phyloP scores from a whole-genome alignment of 352 stramenopile genomes.

The Phytophthora palmivora region DNA sequence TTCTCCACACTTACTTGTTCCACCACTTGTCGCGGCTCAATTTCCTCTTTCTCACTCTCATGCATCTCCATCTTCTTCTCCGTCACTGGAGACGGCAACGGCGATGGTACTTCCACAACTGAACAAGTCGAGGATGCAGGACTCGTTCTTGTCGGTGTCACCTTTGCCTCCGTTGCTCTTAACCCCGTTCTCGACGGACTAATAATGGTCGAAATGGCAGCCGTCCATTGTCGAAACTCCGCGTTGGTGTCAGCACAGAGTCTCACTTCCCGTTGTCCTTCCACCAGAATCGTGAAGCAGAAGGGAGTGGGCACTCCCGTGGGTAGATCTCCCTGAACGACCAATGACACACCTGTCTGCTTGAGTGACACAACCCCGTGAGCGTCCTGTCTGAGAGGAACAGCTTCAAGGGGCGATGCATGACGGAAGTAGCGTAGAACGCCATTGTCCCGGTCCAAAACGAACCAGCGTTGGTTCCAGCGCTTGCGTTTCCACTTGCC shows the following conservation, averaged over 20 bases:
- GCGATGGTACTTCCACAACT: slow-evolving; percentile 7
- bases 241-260: slow-evolving; percentile 74
- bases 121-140: slow-evolving; percentile 9
- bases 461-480: slow-evolving; percentile 87
- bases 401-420: slow-evolving; percentile 56
- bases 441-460: slow-evolving; percentile 69
- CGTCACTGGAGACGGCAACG: slow-evolving; percentile 9
- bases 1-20: slow-evolving; percentile 11
- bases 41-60: slow-evolving; percentile 1
- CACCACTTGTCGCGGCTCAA: slow-evolving; percentile 11
- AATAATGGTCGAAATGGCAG: slow-evolving; percentile 72
- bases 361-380: slow-evolving; percentile 63
- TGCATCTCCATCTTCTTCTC: slow-evolving; percentile 10
- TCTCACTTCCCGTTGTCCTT: slow-evolving; percentile 48
- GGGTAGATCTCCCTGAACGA: slow-evolving; percentile 78
- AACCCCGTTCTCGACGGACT: slow-evolving; percentile 36
- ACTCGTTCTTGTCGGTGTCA: slow-evolving; percentile 18
- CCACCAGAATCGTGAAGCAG: slow-evolving; percentile 70
- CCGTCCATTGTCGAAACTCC: slow-evolving; percentile 82
- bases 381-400: slow-evolving; percentile 61
- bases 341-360: slow-evolving; percentile 55
- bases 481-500: slow-evolving; percentile 83
- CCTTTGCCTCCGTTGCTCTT: slow-evolving; percentile 7
- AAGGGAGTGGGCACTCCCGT: slow-evolving; percentile 77
- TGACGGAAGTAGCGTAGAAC: slow-evolving; percentile 81